Conservation (phyloP, 768 basidiomycete genomes). For the Suillus americanus region DNA sequence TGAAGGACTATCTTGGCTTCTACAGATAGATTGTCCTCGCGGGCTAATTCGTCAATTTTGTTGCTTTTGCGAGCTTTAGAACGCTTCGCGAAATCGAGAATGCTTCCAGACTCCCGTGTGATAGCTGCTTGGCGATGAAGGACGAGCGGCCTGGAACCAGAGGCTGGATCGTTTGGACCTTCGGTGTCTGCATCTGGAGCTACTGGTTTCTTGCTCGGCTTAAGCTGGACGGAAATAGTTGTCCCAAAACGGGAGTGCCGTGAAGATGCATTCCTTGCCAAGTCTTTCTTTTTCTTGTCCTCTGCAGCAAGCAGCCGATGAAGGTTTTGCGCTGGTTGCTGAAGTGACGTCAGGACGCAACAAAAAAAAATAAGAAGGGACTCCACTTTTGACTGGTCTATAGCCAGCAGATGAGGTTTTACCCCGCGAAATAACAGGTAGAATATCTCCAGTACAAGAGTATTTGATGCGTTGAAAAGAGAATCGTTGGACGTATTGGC, state of each 20-base stretch:
- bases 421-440: constrained; percentile 87
- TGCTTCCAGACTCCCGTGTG: constrained; percentile 58
- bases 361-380: constrained; percentile 6
- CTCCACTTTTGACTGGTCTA: constrained; percentile 67
- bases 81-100: constrained; percentile 72
- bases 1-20: constrained; percentile 68
- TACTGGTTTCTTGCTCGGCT: constrained; percentile 48
- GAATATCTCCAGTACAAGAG: constrained; percentile 88
- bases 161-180: constrained; percentile 6
- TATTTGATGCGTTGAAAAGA: constrained; percentile 85
- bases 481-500: constrained; percentile 73
- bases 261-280: constrained; percentile 58
- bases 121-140: constrained; percentile 87
- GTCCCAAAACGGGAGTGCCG: constrained; percentile 97
- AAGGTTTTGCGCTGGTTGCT: constrained; percentile 72
- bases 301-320: constrained; percentile 78
- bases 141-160: constrained; percentile 57
- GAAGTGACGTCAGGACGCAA: constrained; percentile 17
- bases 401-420: constrained; percentile 55
- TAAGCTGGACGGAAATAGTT: constrained; percentile 80
- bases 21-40: constrained; percentile 64
- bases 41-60: constrained; percentile 64
- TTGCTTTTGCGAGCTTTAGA: constrained; percentile 57
- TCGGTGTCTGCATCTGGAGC: constrained; percentile 18
- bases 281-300: constrained; percentile 57